Conservation (phyloP, 345 rosid species). For the Gossypium sturtianum region DNA sequence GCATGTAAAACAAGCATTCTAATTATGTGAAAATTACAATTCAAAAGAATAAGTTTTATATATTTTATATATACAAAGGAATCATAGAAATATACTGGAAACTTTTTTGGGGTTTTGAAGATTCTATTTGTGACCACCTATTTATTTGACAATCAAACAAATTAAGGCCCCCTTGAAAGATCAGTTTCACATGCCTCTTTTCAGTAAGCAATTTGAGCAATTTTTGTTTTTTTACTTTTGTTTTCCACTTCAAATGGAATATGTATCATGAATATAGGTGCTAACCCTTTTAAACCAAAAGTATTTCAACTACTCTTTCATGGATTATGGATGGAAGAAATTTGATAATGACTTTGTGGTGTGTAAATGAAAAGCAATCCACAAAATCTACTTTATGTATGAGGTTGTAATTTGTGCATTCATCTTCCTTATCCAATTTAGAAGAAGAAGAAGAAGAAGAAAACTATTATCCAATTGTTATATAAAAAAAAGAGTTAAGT, state of each 20-base stretch:
- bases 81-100: neutral
- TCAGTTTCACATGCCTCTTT: neutral
- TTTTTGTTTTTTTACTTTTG: neutral
- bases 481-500: neutral
- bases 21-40: neutral
- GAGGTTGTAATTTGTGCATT: neutral
- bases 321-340: neutral
- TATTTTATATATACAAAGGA: too few relatives aligned
- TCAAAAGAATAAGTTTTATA: too few relatives aligned
- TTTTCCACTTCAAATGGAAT: conserved; percentile 6
- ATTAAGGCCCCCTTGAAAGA: neutral
- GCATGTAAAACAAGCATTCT: neutral
- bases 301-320: neutral
- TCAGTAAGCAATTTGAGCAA: neutral
- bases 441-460: too few relatives aligned
- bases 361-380: neutral
- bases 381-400: neutral
- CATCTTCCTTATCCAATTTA: neutral
- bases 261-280: neutral
- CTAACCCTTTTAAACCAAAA: neutral
- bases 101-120: neutral
- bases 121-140: neutral
- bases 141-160: neutral
- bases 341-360: neutral
- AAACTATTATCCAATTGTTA: neutral